Evolutionary conservation across 768 basidiomycete genomes (phyloP), one percentile per base, ranked within the genome.

Genomic region (Artomyces pyxidatus): DNA sequence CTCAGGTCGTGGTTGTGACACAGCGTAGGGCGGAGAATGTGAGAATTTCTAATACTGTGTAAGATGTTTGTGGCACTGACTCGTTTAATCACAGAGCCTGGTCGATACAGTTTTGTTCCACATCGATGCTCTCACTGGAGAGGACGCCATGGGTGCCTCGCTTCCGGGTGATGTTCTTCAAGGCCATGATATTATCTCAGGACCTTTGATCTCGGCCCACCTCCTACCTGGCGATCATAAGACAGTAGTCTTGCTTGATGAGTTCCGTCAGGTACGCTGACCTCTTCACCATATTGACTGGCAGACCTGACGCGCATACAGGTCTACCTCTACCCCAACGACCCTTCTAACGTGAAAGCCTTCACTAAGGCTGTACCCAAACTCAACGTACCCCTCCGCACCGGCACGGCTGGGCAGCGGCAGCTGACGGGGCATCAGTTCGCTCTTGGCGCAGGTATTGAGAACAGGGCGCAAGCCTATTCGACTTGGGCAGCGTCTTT

Each of bases 51-150:
- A 25, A 4, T 9, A 49, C 19, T 38, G 29, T 14, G 27, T 27
- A 23, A 12, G 2, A 4, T 39, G n/a, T 38, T 26, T 19, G 27
- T 47, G 44, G 58, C 27, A 48, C 39, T 39, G 37, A 42, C 37
- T 35, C 43, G 27, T 42, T 38, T 35, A 19, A 23, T 30, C 45
- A 28, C 50, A 88, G 83, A 63, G 71, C 7, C 68, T 81, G 37
- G 73, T 80, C 7, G 83, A 86, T 52, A 88, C 86, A 0, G 84
- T 88, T 1, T 46, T 86, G 10, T 89, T 86, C 69, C 84, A 88
- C 45, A 66, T 92, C 27, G 75, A 90, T 53, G 83, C 86, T 1
- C 57, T 88, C n/a, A 90, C 84, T 0, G 88, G 88, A n/a, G 71
- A 73, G n/a, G 80, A 86, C 46, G 63, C 65, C 6, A 59, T 58